A percentile compares a stretch with the other conserved stretches of the same genome.
phyloP scores from a whole-genome alignment of 768 basidiomycete genomes.

The Tricholomella constricta region DNA sequence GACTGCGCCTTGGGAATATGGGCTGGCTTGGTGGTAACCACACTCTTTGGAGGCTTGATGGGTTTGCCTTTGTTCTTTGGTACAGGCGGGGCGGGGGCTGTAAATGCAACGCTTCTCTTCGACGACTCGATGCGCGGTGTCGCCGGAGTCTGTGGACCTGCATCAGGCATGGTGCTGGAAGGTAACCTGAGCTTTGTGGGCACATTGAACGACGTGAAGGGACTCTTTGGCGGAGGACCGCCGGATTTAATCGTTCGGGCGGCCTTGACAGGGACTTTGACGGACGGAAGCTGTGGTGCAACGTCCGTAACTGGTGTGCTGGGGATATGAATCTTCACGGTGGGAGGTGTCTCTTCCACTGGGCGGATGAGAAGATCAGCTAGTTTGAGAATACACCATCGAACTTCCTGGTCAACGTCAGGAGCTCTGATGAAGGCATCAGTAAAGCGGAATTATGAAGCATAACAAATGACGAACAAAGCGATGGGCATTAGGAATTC shows the following conservation, averaged over 20 bases:
- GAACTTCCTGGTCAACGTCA: conserved; percentile 83
- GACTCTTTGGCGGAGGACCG: conserved; percentile 41
- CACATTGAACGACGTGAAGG: conserved; percentile 39
- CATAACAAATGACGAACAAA: conserved; percentile 49
- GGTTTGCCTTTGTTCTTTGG: conserved; percentile 31
- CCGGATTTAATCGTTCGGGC: conserved; percentile 38
- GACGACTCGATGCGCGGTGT: conserved; percentile 33
- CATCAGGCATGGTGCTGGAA: conserved; percentile 32
- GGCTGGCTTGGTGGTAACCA: conserved; percentile 39
- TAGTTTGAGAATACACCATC: conserved; percentile 89
- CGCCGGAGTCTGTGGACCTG: conserved; percentile 24
- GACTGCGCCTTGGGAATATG: conserved; percentile 70
- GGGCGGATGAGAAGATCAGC: conserved; percentile 87
- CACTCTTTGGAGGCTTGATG: conserved; percentile 23
- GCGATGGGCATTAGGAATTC: conserved; percentile 82
- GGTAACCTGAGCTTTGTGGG: conserved; percentile 64
- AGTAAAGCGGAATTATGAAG: conserved; percentile 24
- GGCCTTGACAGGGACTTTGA: conserved; percentile 53
- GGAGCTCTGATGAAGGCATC: conserved; percentile 50
- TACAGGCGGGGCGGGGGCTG: conserved; percentile 33
- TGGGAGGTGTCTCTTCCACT: conserved; percentile 81
- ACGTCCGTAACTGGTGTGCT: conserved; percentile 69
- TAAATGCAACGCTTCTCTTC: conserved; percentile 40
- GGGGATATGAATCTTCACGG: conserved; percentile 80
- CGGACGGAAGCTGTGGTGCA: conserved; percentile 54